Evolutionary conservation across 305 asterid species (phyloP).

Genomic region (Fraxinus baroniana): DNA sequence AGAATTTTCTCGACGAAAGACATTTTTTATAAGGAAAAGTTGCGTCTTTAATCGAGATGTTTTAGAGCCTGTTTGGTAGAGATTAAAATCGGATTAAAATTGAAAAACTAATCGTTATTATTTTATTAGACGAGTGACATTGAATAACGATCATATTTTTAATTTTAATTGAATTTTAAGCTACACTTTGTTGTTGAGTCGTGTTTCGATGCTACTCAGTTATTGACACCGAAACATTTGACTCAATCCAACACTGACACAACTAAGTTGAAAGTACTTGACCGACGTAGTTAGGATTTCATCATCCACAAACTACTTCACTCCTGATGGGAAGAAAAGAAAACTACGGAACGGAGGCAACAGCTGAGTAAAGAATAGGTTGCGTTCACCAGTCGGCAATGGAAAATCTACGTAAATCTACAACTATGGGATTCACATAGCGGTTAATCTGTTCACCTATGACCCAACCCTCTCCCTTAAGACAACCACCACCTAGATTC

Average conservation of each 20-base stretch:
- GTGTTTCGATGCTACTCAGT: neutral
- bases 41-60: no score
- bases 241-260: neutral
- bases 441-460: neutral
- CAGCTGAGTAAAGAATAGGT: neutral
- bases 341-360: neutral
- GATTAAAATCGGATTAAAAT: no score
- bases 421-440: neutral
- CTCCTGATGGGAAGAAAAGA: neutral
- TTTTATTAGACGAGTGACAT: no score
- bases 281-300: neutral
- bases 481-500: neutral
- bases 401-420: neutral
- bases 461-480: neutral
- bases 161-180: no score
- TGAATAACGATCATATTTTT: no score
- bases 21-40: no score
- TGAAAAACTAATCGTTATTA: no score
- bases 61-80: no score
- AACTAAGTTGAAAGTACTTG: neutral
- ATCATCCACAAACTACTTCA: neutral
- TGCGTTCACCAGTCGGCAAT: neutral
- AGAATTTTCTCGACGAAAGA: no score
- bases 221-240: neutral
- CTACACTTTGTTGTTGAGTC: neutral